Evolutionary conservation across 2,329 filamentous ascomycete species (phyloP), one percentile per base, ranked within the genome.

Genomic region (Fusarium sp.): DNA sequence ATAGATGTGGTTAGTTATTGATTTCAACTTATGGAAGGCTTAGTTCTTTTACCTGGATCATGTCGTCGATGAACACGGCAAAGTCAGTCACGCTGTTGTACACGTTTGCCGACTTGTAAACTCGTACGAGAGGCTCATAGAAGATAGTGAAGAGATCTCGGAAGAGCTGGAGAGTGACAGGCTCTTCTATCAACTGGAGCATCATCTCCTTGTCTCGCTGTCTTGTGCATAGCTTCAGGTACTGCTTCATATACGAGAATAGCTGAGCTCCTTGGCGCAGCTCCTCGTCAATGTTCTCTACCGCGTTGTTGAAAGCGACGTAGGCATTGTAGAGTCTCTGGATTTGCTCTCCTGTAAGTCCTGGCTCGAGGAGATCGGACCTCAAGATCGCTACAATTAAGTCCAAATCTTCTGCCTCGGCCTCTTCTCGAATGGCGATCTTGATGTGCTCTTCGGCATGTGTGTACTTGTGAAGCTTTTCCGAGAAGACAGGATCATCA

Each of bases 51-150:
- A 94, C 93, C 75, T 89, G 87, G 72, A 98, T 97, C 77, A 94
- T 92, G 78, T 99, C 96, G 76, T 98, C 94, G 54, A 96, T 89
- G 74, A 99, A 99, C 38, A 90, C 85, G 1, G 95, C 92, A 82
- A 99, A 98, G 79, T 99, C 96, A 1, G 95, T 98, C 63, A 99
- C 95, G 77, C 93, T 97, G 83, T 90, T 96, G 85, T 98, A 98
- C 26, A 99, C 95, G 74, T 98, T 99, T 69, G 96, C 96, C 21
- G 94, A 97, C 82, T 98, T 99, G 85, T 99, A 99, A 0, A 99
- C 96, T 47, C 96, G 89, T 18, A 99, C 93, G 23, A 99, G 89
- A 0, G 96, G 96, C 78, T 99, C 96, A 81, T 99, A 99, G 83
- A 99, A 99, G 77, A 99, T 98, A 33, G 94, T 97, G 79, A 99